Conservation (phyloP, 805 yeast species). For the Saccharomyces mikatae region DNA sequence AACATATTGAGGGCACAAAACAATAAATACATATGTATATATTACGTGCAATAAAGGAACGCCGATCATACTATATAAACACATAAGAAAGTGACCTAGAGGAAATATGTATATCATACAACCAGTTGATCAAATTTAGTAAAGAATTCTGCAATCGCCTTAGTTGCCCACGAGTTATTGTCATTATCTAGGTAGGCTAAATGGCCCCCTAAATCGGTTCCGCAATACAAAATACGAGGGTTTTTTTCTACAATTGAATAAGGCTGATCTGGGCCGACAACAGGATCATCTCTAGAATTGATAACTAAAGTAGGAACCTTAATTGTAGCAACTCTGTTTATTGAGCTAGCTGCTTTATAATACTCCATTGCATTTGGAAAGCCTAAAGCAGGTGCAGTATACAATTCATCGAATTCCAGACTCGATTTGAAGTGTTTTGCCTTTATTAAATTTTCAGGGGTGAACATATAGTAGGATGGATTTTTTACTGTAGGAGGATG, state of each 20-base stretch:
- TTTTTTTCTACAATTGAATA: conserved; percentile 40
- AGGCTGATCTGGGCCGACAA: conserved; percentile 49
- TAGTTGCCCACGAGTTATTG: conserved; percentile 42
- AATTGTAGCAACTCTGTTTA: conserved; percentile 46
- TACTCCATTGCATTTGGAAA: conserved; percentile 54
- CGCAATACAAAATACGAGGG: conserved; percentile 49
- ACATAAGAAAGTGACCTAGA: not conserved
- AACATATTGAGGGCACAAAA: conserved; percentile 8
- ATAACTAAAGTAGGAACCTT: conserved; percentile 54
- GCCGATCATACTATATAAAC: not conserved
- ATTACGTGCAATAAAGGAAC: not conserved
- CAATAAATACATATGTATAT: not conserved
- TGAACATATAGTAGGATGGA: conserved; percentile 19
- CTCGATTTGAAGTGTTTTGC: conserved; percentile 34
- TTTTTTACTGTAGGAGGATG: conserved; percentile 12
- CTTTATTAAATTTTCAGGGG: conserved; percentile 30
- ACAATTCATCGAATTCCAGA: conserved; percentile 51
- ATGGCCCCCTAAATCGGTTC: conserved; percentile 69
- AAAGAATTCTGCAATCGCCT: conserved; percentile 35
- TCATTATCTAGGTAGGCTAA: conserved; percentile 42
- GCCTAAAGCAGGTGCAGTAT: conserved; percentile 56
- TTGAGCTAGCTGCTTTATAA: conserved; percentile 59
- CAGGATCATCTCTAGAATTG: conserved; percentile 53
- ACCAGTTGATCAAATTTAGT: conserved; percentile 30
- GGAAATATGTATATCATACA: conserved; percentile 1